Evolutionary conservation across 2,329 filamentous ascomycete species (phyloP), one percentile per base, ranked within the genome.

Genomic region (Calonectria pseudoturangicola): DNA sequence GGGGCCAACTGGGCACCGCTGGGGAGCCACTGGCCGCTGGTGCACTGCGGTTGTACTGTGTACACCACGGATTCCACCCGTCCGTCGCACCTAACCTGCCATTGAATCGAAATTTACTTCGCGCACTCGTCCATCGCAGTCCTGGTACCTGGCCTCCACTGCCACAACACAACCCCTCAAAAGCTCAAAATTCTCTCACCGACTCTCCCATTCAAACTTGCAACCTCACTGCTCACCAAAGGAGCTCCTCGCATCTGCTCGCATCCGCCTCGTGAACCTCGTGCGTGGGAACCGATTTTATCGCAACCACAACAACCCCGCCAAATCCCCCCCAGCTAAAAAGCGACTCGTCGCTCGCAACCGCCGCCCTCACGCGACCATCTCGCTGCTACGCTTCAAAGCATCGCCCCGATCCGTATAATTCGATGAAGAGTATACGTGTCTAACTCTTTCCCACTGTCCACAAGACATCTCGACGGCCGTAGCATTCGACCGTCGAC

Each of bases 401-500:
- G 43, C 58, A 27, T 33, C 25, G 48, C 9, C 15, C 15, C 16
- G 33, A 60, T 27, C 18, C 43, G 41, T 58, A 36, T 33, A 75
- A 60, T 58, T 80, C 77, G 75, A 80, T 80, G 78, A 79, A 76
- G 71, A 80, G 76, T 78, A 79, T 73, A 74, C 74, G 68, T 50
- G 68, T 78, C 68, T 80, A 80, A 76, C 51, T 72, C 68, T 70
- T 70, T 62, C 64, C 54, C 56, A 73, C 62, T 65, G 75, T 76
- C 69, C 72, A 70, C 74, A 77, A 78, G 74, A 75, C 74, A 77
- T 68, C 63, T 62, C 76, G 80, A 78, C 79, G 73, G 77, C 58
- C 72, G 72, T 73, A 65, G 68, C 77, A 76, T 77, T 67, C 75
- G 74, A 77, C 78, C 77, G 77, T 77, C 75, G 73, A 73, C 71